Evolutionary conservation across 805 yeast species (phyloP), one percentile per base, ranked within the genome.

Genomic region (Metschnikowia gruessii): DNA sequence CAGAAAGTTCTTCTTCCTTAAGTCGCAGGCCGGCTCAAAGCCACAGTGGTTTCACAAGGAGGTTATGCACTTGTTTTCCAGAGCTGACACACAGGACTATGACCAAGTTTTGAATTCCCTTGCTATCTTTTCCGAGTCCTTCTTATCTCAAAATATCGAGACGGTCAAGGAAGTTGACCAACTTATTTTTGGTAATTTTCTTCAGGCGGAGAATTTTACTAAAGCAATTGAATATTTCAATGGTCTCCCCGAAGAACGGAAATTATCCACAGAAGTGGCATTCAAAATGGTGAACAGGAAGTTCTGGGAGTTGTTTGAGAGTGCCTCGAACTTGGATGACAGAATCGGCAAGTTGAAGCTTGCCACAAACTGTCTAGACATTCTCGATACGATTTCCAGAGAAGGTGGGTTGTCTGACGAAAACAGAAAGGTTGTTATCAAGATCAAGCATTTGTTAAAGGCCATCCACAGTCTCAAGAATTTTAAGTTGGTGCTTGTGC

Each of bases 401-500:
- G 37, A 19, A 8, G 37, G 28, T 7, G 24, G 17, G 3, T 21
- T 47, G 4, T 21, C 39, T n/a, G 45, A 35, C 15, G 35, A 24
- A 11, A 29, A 21, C 31, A 47, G 51, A 16, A 38, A 45, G 12
- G 33, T 50, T 21, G 48, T 62, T 3, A 49, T 58, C 6, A 52
- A 48, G 26, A 54, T 66, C 19, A 66, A 65, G 49, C 75, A 70
- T 45, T 54, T 72, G 30, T 49, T 72, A 33, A 68, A 70, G 42
- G 75, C 70, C 0, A 54, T 72, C 15, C 48, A 56, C 16, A 60
- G 60, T 28, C 53, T 71, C 45, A 69, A 69, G 46, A 69, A 68
- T 48, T 72, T 70, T 54, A 66, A 56, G 42, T 54, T 72, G 28
- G 52, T 53, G 8, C 24, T 55, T 13, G 45, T 37, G 8, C 42